Conservation (phyloP, 139 green algal genomes). For the Chlorella sp. region DNA sequence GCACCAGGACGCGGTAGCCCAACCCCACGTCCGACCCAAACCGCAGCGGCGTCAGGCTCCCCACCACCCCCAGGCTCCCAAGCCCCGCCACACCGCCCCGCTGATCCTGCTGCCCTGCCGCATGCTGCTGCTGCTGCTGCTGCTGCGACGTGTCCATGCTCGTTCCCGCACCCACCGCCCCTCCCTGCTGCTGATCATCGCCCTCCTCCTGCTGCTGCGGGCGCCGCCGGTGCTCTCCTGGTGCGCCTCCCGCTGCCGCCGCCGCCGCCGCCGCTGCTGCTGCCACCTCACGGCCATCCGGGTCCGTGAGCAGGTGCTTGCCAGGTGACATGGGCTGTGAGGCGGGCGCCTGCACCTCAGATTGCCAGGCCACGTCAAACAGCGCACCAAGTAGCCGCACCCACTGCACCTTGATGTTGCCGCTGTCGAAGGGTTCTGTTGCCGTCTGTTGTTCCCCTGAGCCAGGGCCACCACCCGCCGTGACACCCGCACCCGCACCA, state of each 20-base stretch:
- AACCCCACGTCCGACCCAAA: slow-evolving; percentile 5
- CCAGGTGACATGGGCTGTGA: too few relatives aligned
- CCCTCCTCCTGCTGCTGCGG: neutral
- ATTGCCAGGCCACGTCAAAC: slow-evolving; percentile 9
- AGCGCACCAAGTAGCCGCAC: neutral
- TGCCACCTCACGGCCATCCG: too few relatives aligned
- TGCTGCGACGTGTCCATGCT: too few relatives aligned
- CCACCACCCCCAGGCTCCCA: too few relatives aligned
- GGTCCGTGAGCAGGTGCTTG: too few relatives aligned
- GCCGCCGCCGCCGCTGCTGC: neutral
- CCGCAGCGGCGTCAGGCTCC: too few relatives aligned
- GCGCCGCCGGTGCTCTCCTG: neutral
- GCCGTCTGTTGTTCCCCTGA: too few relatives aligned
- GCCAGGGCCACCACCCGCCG: too few relatives aligned
- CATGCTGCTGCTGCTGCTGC: neutral
- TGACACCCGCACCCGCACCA: too few relatives aligned
- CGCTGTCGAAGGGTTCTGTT: neutral
- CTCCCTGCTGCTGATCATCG: neutral
- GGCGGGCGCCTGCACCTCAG: too few relatives aligned
- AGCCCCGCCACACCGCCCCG: too few relatives aligned
- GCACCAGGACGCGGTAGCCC: slow-evolving; percentile 13
- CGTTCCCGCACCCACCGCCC: too few relatives aligned
- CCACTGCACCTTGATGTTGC: neutral
- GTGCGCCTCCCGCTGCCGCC: neutral
- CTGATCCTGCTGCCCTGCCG: neutral